Base-by-base conservation (phyloP, 2,329 filamentous ascomycete species). In the Ramularia collo-cygni region DNA sequence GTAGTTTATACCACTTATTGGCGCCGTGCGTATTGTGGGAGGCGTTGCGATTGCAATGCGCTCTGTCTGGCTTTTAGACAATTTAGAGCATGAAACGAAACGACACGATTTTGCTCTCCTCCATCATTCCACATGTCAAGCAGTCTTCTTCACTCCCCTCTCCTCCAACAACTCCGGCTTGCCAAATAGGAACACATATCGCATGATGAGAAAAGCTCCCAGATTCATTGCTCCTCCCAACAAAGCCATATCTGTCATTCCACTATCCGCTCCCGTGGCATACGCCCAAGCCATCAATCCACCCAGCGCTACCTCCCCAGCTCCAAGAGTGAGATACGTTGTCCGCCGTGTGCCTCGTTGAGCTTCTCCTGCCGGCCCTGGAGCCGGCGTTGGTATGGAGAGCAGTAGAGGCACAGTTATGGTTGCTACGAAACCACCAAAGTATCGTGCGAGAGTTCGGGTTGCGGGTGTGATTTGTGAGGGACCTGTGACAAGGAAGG, bases 91-190 rank as follows among this genome's bases (percentile, higher is more conserved):
- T 24, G 10, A 6, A 6, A 24, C 21, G 21, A 24, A 24, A 6
- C 10, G 21, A 24, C 6, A 10, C 21, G 6, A 24, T 24, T n/a
- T 24, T 24, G 21, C 21, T 24, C 21, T 10, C 10, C 6, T 24
- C 21, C 6, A 6, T 24, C 21, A 24, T 24, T 24, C 6, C 21
- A 6, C 21, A 6, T 6, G 6, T 24, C 21, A 24, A 10, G 21
- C 21, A 24, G 21, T 24, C 21, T 24, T 24, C 21, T 24, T 24
- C 10, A 6, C 24, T 4, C 19, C n/a, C 18, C 29, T 38, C 19
- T 42, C 35, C 21, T 42, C 43, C 28, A 46, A 18, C 31, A 18
- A 31, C 21, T 46, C 39, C 27, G 39, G 39, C 39, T 37, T 46
- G 14, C 18, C 13, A 14, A 27, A 31, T n/a, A 46, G 17, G 18